Conservation (phyloP, 805 yeast genomes). For the Saccharomyces jurei region DNA sequence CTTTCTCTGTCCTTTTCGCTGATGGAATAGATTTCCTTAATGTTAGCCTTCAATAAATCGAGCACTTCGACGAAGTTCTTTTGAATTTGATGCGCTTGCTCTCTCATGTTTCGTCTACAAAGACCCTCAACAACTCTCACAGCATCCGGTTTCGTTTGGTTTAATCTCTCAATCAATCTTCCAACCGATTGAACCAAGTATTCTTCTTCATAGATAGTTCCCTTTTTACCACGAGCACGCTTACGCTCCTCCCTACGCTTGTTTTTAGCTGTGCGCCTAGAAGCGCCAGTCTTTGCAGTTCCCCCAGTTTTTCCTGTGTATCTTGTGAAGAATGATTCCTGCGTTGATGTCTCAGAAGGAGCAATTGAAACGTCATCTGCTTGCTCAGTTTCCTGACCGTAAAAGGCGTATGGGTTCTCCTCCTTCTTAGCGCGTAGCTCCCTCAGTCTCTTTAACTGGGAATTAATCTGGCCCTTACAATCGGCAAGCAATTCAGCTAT, state of each 20-base stretch:
- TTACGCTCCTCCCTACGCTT: constrained; percentile 92
- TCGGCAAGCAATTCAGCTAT: constrained; percentile 90
- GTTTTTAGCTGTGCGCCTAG: constrained; percentile 86
- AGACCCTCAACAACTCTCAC: constrained; percentile 64
- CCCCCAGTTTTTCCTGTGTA: constrained; percentile 95
- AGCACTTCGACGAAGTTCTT: constrained; percentile 52
- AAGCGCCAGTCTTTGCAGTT: constrained; percentile 93
- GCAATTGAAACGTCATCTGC: constrained; percentile 94
- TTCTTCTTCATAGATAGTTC: constrained; percentile 95
- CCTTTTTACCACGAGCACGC: constrained; percentile 94
- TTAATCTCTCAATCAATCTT: constrained; percentile 74
- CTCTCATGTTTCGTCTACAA: constrained; percentile 59
- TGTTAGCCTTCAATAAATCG: constrained; percentile 46
- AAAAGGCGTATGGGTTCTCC: constrained; percentile 79
- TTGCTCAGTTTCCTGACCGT: constrained; percentile 64
- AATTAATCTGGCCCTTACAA: constrained; percentile 73
- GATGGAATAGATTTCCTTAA: constrained; percentile 70
- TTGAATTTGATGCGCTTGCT: constrained; percentile 79
- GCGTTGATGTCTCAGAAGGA: constrained; percentile 86
- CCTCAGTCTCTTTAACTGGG: constrained; percentile 77
- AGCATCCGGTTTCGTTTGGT: constrained; percentile 69
- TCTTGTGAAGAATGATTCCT: constrained; percentile 87
- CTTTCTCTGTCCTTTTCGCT: constrained; percentile 85
- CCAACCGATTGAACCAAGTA: constrained; percentile 83
- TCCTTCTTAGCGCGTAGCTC: constrained; percentile 78